phyloP scores from a whole-genome alignment of 192 early-diverging fungal species.

The Coemansia sp. region DNA sequence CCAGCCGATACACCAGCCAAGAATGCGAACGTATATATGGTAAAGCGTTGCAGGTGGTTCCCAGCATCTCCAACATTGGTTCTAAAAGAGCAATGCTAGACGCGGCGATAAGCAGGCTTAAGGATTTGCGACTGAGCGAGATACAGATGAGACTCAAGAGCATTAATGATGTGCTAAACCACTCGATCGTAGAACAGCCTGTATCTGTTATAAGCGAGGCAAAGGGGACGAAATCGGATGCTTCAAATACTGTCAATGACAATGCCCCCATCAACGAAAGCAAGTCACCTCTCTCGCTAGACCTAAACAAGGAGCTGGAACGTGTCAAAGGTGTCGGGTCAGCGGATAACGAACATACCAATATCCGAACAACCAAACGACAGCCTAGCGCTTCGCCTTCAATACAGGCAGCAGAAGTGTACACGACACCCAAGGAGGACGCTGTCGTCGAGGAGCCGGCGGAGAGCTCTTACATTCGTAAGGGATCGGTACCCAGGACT shows the following conservation, averaged over 20 bases:
- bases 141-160: conserved; percentile 23
- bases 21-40: conserved; percentile 37
- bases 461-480: not conserved
- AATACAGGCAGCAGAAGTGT: not conserved
- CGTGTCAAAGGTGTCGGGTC: not conserved
- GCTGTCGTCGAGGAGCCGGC: not conserved
- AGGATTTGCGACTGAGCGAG: conserved; percentile 29
- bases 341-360: not conserved
- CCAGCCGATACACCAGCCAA: conserved; percentile 8
- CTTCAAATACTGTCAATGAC: not conserved
- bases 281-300: not conserved
- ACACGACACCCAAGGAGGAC: conserved; percentile 9
- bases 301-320: not conserved
- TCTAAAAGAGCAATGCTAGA: conserved; percentile 7
- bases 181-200: not conserved
- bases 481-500: not conserved
- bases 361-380: not conserved
- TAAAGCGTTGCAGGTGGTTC: conserved; percentile 4
- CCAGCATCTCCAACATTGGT: not conserved
- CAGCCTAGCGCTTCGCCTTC: not conserved
- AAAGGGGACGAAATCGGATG: not conserved
- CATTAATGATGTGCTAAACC: conserved; percentile 5
- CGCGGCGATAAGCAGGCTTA: conserved; percentile 18
- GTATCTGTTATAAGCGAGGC: not conserved
- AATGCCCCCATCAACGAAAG: not conserved